Evolutionary conservation across 169 alveolate species (phyloP), one percentile per base, ranked within the genome.

Genomic region (Plasmodium berghei): DNA sequence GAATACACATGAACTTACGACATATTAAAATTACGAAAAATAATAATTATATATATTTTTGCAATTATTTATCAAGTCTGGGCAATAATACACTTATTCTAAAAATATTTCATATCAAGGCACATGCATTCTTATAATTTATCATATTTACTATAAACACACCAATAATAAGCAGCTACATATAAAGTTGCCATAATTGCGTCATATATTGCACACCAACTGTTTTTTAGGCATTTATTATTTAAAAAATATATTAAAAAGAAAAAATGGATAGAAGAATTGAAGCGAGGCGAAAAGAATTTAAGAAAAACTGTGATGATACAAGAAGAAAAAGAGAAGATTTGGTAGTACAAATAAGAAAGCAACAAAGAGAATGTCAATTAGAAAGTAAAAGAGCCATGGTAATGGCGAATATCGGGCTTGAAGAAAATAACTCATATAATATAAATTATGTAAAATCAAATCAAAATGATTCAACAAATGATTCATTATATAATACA

Each of bases 321-420:
- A 96, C 98, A 8, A 93, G 98, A 34, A 93, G 98, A 48, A 94
- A 94, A 87, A 85, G 98, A 55, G 98, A 96, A 92, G 98, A 96
- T 87, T 90, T 94, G 66, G 97, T 95, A 73, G 97, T 97, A 20
- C 98, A 96, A 83, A 96, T 96, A 62, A 96, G 98, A 52, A 96
- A 96, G 88, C 97, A 95, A 88, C 95, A 92, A 71, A 94, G 98
- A 28, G 98, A 96, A 89, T 94, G 95, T 52, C 95, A 95, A 64
- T 80, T 96, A 71, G 96, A 94, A 66, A 94, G 95, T 75, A 95
- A 94, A 71, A 93, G 98, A 69, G 95, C 93, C 46, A 55, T 86
- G 61, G 93, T 87, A n/a, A 49, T 72, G 63, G 92, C 46, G 48
- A 67, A 46, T 54, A 67, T 72, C 63, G 89, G 92, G 4, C 54